Base-by-base conservation (phyloP, 2,329 filamentous ascomycete genomes). In the Chaetomiaceae sp. region DNA sequence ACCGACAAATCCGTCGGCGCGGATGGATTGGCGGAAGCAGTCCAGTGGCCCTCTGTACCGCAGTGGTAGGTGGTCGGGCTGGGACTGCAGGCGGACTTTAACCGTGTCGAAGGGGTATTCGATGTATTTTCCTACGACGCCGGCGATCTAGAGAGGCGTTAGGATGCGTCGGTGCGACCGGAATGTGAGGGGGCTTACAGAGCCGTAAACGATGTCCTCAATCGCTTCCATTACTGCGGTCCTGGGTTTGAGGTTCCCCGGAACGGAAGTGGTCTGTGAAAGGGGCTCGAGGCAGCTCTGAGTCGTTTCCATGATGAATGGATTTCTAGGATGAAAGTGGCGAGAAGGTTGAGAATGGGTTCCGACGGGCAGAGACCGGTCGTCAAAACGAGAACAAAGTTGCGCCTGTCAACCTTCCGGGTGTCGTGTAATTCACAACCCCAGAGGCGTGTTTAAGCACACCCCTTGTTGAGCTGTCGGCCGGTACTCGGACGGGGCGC, bases 21-120 rank as follows among this genome's bases (percentile, higher is more conserved):
- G 81, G 60, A 96, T 76, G 8, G 90, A 90, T 74, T 97, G 87
- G 63, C 84, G 81, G 72, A 99, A 96, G 73, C 94, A 97, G 73
- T 99, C 94, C 58, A 96, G 65, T 0, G 94, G 92, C 0, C 94
- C 94, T 5, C 75, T 83, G 70, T 96, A 97, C 55, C 81, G 85
- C 18, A 91, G 80, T 14, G 90, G 90, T 2, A 90, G 77, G 63
- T 86, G 82, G 69, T 92, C 87, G 30, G 90, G 89, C 69, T 97
- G 92, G n/a, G 92, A 94, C 69, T 99, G 94, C 10, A 99, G 81
- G 36, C 94, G 88, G 55, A 99, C 94, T 73, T 99, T 99, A 69
- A 99, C 86, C 0, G 94, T 99, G 72, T 99, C 94, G 72, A 99
- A 99, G 21, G 94, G 94, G 69, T 96, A 99, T 70, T 99, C 94